phyloP scores from a whole-genome alignment of 176 grass and related monocot species.

The Areca catechu region DNA sequence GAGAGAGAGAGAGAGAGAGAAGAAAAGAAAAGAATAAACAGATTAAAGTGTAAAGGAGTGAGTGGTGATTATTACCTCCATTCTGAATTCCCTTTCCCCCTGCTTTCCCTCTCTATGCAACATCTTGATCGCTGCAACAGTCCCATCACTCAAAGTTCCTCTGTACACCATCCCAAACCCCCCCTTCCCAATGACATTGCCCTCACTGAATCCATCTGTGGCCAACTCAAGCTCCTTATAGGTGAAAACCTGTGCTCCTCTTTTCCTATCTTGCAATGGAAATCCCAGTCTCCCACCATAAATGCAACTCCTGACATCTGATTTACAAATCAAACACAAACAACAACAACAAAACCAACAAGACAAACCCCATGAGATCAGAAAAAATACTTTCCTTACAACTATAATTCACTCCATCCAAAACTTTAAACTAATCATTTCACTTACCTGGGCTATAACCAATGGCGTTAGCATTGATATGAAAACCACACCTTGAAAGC shows the following conservation, averaged over 20 bases:
- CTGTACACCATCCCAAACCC: conserved; percentile 55
- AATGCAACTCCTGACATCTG: conserved; percentile 52
- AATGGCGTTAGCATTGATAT: not conserved
- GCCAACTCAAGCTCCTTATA: conserved; percentile 87
- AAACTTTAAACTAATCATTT: not conserved
- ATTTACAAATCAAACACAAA: not conserved
- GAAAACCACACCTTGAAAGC: conserved; percentile 12
- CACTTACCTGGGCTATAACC: conserved; percentile 30
- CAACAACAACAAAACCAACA: not conserved
- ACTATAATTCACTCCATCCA: no score
- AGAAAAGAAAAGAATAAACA: no score
- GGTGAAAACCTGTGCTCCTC: conserved; percentile 82
- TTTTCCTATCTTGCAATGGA: conserved; percentile 32
- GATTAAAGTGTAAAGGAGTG: no score
- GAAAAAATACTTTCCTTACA: not conserved
- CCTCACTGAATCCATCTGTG: conserved; percentile 73
- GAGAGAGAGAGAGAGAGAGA: no score
- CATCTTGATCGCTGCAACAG: conserved; percentile 76
- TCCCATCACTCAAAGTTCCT: conserved; percentile 66
- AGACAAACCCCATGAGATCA: not conserved
- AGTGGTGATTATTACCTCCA: conserved; percentile 42
- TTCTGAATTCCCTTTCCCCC: conserved; percentile 86
- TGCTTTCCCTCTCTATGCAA: conserved; percentile 67
- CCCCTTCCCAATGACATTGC: conserved; percentile 64
- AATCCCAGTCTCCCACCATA: conserved; percentile 62